Evolutionary conservation across 345 rosid species (phyloP), one percentile per base, ranked within the genome.

Genomic region (Pistacia atlantica): DNA sequence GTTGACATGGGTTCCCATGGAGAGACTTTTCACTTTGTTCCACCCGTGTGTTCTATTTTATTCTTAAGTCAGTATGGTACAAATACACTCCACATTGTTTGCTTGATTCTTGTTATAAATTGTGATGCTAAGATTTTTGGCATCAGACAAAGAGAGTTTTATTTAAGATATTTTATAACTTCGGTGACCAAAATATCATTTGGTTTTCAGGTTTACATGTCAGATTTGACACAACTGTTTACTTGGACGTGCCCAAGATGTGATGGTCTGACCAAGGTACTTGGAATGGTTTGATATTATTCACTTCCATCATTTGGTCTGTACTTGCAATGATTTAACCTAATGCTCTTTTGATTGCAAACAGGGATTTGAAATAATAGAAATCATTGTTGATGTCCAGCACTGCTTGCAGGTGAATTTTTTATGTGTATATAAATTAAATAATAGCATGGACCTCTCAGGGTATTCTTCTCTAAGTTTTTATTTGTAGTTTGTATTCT

Each of bases 191-290:
- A 75, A 42, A 65, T 8, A 16, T 70, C 55, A 68, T 75, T 72
- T 59, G 45, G 0, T 64, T 69, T 80, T 83, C 86, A 91, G 98
- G 98, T 93, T 35, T 95, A 91, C 76, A 79, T 93, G 79, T 91
- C 97, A 56, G 99, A 91, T 81, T 82, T 93, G 81, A 81, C 95
- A 2, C 87, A 89, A 79, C 88, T 93, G 76, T 92, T 90, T 83
- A 87, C 92, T 16, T 95, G 97, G 99, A 93, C 97, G 0, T 95
- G 98, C 71, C 81, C 89, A 63, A 87, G 97, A 80, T 95, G 98
- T 82, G 80, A 89, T 81, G 99, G 87, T 69, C 76, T 87, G 83
- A 93, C 93, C 2, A 79, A 85, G 97, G 98, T 92, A 80, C 17
- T 57, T 69, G 66, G 13, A 12, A 56, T 35, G 8, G 51, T 61